Evolutionary conservation across 2,329 filamentous ascomycete species (phyloP).

Genomic region (Monosporascus sp.): DNA sequence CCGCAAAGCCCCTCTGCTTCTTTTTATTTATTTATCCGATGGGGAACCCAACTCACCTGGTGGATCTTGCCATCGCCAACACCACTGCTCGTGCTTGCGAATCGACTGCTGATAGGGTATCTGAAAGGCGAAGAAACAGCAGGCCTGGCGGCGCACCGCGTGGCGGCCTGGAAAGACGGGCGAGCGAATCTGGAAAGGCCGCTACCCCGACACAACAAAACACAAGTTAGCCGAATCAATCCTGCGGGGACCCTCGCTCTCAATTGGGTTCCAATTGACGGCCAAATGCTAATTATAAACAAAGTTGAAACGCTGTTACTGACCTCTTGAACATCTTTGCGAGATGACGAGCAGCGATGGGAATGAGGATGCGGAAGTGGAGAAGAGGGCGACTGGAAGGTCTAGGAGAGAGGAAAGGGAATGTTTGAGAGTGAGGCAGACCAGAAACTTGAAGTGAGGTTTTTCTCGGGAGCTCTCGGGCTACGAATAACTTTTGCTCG

Average conservation of each 20-base stretch:
- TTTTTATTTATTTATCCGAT: background rate
- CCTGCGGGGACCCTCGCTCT: slow-evolving; percentile 50
- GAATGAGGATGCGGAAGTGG: slow-evolving; percentile 47
- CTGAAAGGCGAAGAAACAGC: slow-evolving; percentile 39
- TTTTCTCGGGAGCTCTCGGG: slow-evolving; percentile 4
- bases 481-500: background rate
- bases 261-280: slow-evolving; percentile 37
- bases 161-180: slow-evolving; percentile 54
- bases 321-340: slow-evolving; percentile 80
- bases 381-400: slow-evolving; percentile 48
- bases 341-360: slow-evolving; percentile 63
- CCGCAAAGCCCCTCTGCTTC: background rate
- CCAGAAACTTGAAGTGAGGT: slow-evolving; percentile 1
- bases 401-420: slow-evolving; percentile 25
- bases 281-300: slow-evolving; percentile 15
- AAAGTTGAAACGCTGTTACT: slow-evolving; percentile 35
- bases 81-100: slow-evolving; percentile 54
- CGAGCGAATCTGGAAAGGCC: slow-evolving; percentile 62
- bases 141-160: slow-evolving; percentile 55
- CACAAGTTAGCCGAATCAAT: slow-evolving; percentile 41
- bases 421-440: slow-evolving; percentile 7
- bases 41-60: slow-evolving; percentile 46
- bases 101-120: slow-evolving; percentile 52
- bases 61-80: slow-evolving; percentile 64
- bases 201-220: slow-evolving; percentile 38